Evolutionary conservation across 805 yeast species (phyloP), one percentile per base, ranked within the genome.

Genomic region (Nakazawaea ernobii): DNA sequence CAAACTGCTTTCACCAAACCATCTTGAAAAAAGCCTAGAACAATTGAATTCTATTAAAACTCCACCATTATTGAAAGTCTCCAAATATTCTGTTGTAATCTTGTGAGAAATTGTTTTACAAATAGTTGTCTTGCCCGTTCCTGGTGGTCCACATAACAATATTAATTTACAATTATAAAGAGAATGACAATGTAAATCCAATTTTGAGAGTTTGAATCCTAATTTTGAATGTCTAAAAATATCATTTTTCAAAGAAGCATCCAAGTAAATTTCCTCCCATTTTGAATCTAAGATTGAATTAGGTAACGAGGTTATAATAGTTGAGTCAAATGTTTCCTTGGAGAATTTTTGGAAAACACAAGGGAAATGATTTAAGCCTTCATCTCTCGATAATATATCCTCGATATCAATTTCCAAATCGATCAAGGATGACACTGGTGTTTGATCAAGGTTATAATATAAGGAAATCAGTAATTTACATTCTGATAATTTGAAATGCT

Each of bases 1-100:
- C 41, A 67, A 68, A 1, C 74, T 61, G 15, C 73, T 67, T 50
- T 71, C 75, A 2, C 75, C 74, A 56, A 64, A 71, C 73, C 74
- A 71, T 48, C 69, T 60, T 2, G 75, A 69, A 49, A 70, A 71
- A 3, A 71, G 54, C 30, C 61, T 56, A 4, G 70, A 63, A 42
- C 73, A 68, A 1, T 68, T 60, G 2, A 70, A 46, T 48, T 71
- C 74, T 14, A 71, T 49, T 8, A 70, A 43, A 2, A 64, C 48
- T 1, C 69, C 65, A n/a, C 55, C 56, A 20, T 52, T 44, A 8
- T 13, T 13, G 29, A 15, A 24, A 4, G 8, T 9, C 7, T 14
- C 10, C 2, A 20, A 8, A n/a, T 32, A 46, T 15, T 68, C 50
- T 9, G 68, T 64, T 20, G 73, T 57, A 24, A 70, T 45, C 53